Evolutionary conservation across 768 basidiomycete species (phyloP), one percentile per base, ranked within the genome.

Genomic region (Fibroporia radiculosa): DNA sequence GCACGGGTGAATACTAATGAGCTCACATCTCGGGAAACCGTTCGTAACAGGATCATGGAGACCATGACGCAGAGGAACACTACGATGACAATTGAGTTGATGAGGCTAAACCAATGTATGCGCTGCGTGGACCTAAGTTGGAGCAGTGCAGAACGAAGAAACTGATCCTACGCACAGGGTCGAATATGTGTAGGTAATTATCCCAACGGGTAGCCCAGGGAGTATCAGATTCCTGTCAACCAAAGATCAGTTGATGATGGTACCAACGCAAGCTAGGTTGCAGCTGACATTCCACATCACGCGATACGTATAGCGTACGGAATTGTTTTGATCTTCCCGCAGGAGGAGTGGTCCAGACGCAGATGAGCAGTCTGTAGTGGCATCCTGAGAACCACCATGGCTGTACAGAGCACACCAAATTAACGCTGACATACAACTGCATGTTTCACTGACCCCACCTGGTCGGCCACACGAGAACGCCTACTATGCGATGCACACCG

Each of bases 141-240:
- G 22, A 19, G 20, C 13, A 42, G 41, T 7, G 26, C 6, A 7
- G 28, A 14, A n/a, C 24, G 13, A 20, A 13, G 24, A 35, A 5
- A 19, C 4, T 4, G 27, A 4, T 16, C 32, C 33, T 22, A 34
- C 59, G 48, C 26, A 58, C 56, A 19, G 90, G 91, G 56, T 93
- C 91, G 53, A 92, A 88, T 42, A 95, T 85, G 55, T 92, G 90
- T 16, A 97, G 77, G 60, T 98, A 98, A 56, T 84, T 85, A 60
- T 98, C 95, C 93, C 95, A 98, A 40, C 95, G 74, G 3, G 93
- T 89, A 4, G 92, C 93, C 88, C 88, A 92, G 42, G 85, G 84
- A 10, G 86, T 89, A 49, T 82, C 78, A 22, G 91, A 93, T 75
- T 82, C 73, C 88, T 91, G 50, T 25, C 4, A 41, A 29, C 7